Evolutionary conservation across 176 grass and related monocot species (phyloP).

Genomic region (Rhipidocladum racemiflorum): DNA sequence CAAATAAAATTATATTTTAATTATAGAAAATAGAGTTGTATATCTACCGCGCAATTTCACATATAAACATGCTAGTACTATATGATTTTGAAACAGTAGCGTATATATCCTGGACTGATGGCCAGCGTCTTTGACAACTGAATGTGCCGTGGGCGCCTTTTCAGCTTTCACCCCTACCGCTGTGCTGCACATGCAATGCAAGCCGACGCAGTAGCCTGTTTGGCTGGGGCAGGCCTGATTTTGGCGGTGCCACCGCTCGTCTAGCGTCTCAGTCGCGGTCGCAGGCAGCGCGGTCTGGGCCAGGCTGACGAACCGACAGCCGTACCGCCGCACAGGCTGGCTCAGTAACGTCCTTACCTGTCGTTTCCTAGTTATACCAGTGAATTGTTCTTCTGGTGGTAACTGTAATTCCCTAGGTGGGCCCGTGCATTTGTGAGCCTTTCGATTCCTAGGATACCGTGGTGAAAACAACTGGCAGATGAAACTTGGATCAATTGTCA

Average conservation of each 20-base stretch:
- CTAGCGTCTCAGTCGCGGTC: not conserved
- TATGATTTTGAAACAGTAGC: no score
- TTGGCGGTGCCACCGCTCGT: no score
- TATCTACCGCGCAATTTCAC: no score
- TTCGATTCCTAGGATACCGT: not conserved
- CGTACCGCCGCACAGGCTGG: not conserved
- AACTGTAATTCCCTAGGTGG: not conserved
- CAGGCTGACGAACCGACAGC: not conserved
- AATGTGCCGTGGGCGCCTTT: not conserved
- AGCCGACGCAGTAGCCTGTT: conserved; percentile 18
- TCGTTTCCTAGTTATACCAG: not conserved
- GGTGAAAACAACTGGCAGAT: not conserved
- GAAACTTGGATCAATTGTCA: not conserved
- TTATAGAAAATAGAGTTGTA: no score
- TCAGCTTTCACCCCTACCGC: not conserved
- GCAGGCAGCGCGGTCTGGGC: not conserved
- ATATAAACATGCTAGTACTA: no score
- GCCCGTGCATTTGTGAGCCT: not conserved
- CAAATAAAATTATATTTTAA: no score
- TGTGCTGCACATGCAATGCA: not conserved
- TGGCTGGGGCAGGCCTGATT: not conserved
- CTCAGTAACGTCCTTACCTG: not conserved
- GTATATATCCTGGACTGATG: not conserved
- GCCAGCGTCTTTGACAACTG: not conserved
- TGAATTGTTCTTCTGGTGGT: not conserved